Evolutionary conservation across 257 asterid genomes (phyloP), one percentile per base, ranked within the genome.

Genomic region (Solanum chilense): DNA sequence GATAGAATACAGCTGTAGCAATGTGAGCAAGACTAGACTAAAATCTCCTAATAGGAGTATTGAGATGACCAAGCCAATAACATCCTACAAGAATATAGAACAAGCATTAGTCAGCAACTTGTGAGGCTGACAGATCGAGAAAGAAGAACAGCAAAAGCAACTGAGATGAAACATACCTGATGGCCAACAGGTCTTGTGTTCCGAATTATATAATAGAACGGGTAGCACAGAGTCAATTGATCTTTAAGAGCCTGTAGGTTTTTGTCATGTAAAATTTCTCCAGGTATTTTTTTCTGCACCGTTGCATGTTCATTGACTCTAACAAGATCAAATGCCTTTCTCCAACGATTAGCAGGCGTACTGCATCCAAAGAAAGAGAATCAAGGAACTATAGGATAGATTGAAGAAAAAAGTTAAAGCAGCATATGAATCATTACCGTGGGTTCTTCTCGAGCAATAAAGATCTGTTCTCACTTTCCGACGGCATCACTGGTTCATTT

Each of bases 41-140:
- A 96, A 91, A 94, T 96, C 99, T 92, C 95, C 99, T 87, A 96
- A 83, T 86, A 96, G 95, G 84, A 96, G 95, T 85, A 93, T 88
- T 20, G 98, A 96, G 91, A 94, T 92, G 81, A 92, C 90, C 91
- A 96, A 92, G 85, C 98, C 99, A 86, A 96, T 97, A 82, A 96
- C 94, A 90, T 94, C 98, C 99, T 96, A 96, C 93, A 91, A 89
- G 82, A 88, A 78, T 60, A 70, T 60, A 83, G 64, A 37, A 60
- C 60, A 77, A 42, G 42, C 73, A 66, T 89, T 64, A 82, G 66
- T 90, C 39, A 56, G 31, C 66, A 39, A 85, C 14, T 25, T n/a
- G 74, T 66, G 82, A 75, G n/a, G 29, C 39, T 41, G n/a, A 78
- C 44, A 62, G 37, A 86, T 37, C 49, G 35, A n/a, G 9, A 45